Base-by-base conservation (phyloP, 2,329 filamentous ascomycete species). In the Cyclaneusma minus region DNA sequence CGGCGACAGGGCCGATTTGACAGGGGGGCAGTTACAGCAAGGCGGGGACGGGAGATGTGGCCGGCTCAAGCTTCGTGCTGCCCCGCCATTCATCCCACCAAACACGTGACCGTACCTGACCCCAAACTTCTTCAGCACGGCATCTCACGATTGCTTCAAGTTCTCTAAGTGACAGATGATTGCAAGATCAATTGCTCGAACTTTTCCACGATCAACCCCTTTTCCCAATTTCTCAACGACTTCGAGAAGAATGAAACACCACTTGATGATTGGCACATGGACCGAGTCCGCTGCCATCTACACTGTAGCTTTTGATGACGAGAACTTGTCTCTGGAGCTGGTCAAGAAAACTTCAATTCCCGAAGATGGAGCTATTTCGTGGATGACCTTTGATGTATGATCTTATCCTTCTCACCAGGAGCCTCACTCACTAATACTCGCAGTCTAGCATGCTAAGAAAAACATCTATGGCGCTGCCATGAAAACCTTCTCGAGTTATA, bases 221-320 rank as follows among this genome's bases (percentile, higher is more conserved):
- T n/a, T n/a, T n/a, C n/a, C n/a, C n/a, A n/a, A n/a, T n/a, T n/a
- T n/a, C n/a, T n/a, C n/a, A n/a, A n/a, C n/a, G n/a, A n/a, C n/a
- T n/a, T n/a, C n/a, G 7, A 6, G 12, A 12, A 64, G 49, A 34
- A 87, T 87, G 76, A 73, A 80, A 47, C 83, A 92, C 51, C 81
- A 91, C 57, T 62, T 92, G 48, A 89, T 92, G 79, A 72, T 87
- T 45, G 83, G 83, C 35, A 92, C 83, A 29, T 92, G 83, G 82
- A 87, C 81, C 34, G 79, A 78, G 31, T 83, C 83, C 29, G 83
- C 82, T 24, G 80, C 82, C 49, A 89, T 92, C 44, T 89, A 89
- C 54, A 91, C 82, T 0, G 76, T 92, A 33, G 69, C 75, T 33
- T 92, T 92, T 47, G 80, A 92, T 54, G 81, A 87, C 40, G 78